Evolutionary conservation across 2,329 filamentous ascomycete species (phyloP).

Genomic region (Diaporthe helianthi): DNA sequence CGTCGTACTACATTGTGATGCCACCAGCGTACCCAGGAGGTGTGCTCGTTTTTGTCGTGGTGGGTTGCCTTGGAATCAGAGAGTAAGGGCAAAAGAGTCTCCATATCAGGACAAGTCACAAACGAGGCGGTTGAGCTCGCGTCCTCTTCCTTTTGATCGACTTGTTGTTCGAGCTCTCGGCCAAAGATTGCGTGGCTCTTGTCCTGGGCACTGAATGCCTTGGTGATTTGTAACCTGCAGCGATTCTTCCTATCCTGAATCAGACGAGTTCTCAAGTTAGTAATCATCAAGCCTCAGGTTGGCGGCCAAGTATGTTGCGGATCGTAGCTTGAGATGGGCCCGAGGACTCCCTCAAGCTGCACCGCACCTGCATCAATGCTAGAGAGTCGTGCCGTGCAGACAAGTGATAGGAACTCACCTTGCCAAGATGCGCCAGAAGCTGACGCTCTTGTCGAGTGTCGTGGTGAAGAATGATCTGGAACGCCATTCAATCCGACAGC

Average conservation of each 20-base stretch:
- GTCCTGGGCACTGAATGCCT: background rate
- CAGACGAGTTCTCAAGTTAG: background rate
- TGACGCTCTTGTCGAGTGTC: background rate
- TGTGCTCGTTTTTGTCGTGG: background rate
- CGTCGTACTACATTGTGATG: rapidly evolving
- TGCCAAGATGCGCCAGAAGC: background rate
- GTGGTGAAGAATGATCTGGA: background rate
- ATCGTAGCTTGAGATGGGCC: rapidly evolving
- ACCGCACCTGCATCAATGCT: background rate
- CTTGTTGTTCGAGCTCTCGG: too few relatives aligned
- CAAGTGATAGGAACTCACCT: background rate
- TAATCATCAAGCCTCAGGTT: too few relatives aligned
- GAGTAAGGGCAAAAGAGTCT: too few relatives aligned
- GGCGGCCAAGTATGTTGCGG: background rate
- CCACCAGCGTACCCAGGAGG: background rate
- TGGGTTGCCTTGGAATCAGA: too few relatives aligned
- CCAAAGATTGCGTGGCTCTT: too few relatives aligned
- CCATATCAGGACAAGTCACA: background rate
- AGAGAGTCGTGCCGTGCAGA: too few relatives aligned
- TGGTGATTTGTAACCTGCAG: background rate
- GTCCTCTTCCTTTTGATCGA: too few relatives aligned
- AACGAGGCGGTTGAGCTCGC: background rate
- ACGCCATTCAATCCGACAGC: background rate
- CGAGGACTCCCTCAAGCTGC: background rate
- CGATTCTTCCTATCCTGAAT: background rate